Conservation (phyloP, 495 filamentous ascomycete species). For the Xanthoparmelia taractica region DNA sequence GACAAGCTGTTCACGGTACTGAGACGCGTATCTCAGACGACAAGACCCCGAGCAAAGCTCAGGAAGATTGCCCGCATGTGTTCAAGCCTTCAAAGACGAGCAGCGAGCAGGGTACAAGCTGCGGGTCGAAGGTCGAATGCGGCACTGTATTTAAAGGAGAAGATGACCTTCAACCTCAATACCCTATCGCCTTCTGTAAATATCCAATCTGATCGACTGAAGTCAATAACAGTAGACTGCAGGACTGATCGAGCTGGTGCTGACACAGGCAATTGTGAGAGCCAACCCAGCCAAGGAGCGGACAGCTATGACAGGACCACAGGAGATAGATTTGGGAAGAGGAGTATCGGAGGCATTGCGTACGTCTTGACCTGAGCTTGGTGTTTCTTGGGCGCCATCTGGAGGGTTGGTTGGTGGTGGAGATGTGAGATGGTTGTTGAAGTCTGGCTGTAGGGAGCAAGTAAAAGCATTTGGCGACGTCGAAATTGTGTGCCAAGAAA, state of each 20-base stretch:
- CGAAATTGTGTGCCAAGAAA: slow-evolving; percentile 8
- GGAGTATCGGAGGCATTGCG: slow-evolving; percentile 10
- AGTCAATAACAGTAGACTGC: slow-evolving; percentile 40
- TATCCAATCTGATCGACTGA: slow-evolving; percentile 22
- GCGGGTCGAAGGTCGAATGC: slow-evolving; percentile 33
- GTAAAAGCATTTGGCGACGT: background rate
- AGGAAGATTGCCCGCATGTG: slow-evolving; percentile 48
- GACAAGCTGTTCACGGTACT: slow-evolving; percentile 21
- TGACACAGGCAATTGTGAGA: slow-evolving; percentile 10
- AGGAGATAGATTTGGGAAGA: background rate
- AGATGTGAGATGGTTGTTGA: slow-evolving; percentile 11
- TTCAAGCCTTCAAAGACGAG: slow-evolving; percentile 21
- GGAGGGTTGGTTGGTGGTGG: slow-evolving; percentile 30
- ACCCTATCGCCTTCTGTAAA: slow-evolving; percentile 54
- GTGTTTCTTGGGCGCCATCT: slow-evolving; percentile 42
- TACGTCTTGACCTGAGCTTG: slow-evolving; percentile 26
- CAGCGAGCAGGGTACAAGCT: slow-evolving; percentile 26
- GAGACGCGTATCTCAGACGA: slow-evolving; percentile 54
- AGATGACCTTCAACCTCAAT: slow-evolving; percentile 70
- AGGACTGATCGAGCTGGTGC: slow-evolving; percentile 76
- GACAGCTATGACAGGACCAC: slow-evolving; percentile 18
- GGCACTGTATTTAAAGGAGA: slow-evolving; percentile 83
- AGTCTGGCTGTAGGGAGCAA: background rate
- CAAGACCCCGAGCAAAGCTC: slow-evolving; percentile 70
- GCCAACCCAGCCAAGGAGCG: slow-evolving; percentile 14